A percentile compares a stretch with the other conserved stretches of the same genome.
phyloP scores from a whole-genome alignment of 345 rosid genomes.

The Microthlaspi erraticum region DNA sequence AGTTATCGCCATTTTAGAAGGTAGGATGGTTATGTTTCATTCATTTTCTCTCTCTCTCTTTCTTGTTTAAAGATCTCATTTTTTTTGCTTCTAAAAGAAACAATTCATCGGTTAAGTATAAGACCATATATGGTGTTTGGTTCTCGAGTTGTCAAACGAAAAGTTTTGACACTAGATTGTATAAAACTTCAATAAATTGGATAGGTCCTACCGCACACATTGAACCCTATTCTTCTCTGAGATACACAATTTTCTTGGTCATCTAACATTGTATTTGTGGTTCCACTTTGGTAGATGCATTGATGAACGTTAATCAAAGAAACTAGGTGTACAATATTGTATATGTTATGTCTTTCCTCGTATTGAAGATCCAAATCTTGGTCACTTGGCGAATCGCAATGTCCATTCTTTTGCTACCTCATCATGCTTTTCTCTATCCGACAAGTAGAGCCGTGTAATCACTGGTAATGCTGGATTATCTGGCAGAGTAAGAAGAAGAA shows the following conservation, averaged over 20 bases:
- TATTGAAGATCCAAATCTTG: conserved; percentile 17
- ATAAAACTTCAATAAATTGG: conserved; percentile 32
- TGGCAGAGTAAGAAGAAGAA: conserved; percentile 38
- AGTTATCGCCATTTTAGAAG: conserved; percentile 13
- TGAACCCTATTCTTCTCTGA: conserved; percentile 35
- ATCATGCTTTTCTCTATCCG: conserved; percentile 79
- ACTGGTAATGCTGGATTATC: conserved; percentile 67
- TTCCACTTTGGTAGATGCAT: conserved; percentile 32
- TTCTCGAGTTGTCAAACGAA: background rate
- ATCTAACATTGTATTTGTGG: conserved; percentile 44
- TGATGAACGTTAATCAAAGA: conserved; percentile 32
- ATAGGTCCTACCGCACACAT: conserved; percentile 41
- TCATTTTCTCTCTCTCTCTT: background rate
- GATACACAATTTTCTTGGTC: conserved; percentile 29
- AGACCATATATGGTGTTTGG: conserved; percentile 15
- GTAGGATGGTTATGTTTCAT: background rate
- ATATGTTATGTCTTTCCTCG: conserved; percentile 17
- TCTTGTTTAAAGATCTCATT: background rate
- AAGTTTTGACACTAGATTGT: conserved; percentile 21
- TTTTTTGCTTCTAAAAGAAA: background rate
- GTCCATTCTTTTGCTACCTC: conserved; percentile 91
- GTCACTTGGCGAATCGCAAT: conserved; percentile 76
- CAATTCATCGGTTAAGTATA: conserved; percentile 7
- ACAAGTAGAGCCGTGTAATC: conserved; percentile 71
- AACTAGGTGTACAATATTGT: conserved; percentile 20